Conservation (phyloP, 192 early-diverging fungal genomes). For the Entomortierella parvispora region DNA sequence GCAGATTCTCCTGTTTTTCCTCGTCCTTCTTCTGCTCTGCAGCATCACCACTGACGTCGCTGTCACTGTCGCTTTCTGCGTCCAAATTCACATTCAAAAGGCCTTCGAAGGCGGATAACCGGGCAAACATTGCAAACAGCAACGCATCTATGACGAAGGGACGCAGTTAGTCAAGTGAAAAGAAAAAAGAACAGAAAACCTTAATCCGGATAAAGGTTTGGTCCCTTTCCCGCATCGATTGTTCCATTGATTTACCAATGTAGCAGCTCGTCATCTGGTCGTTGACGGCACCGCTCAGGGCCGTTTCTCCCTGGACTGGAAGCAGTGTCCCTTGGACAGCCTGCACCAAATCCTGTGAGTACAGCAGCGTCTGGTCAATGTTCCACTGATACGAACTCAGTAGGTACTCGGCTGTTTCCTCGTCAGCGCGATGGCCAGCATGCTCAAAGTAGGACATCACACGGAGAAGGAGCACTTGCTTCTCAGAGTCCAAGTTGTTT, state of each 20-base stretch:
- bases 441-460: slow-evolving; percentile 50
- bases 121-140: slow-evolving; percentile 74
- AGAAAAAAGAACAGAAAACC: background rate
- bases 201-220: background rate
- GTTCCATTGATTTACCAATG: slow-evolving; percentile 58
- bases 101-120: slow-evolving; percentile 66
- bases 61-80: slow-evolving; percentile 46
- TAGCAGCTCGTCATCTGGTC: slow-evolving; percentile 72
- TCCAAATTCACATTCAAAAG: slow-evolving; percentile 62
- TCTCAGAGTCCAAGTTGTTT: slow-evolving; percentile 21
- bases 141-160: slow-evolving; percentile 56
- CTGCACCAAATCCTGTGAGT: slow-evolving; percentile 41
- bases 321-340: slow-evolving; percentile 46
- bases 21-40: background rate
- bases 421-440: slow-evolving; percentile 49
- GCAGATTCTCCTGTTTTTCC: slow-evolving; percentile 17
- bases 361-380: slow-evolving; percentile 43
- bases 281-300: slow-evolving; percentile 67
- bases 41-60: slow-evolving; percentile 29
- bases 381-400: slow-evolving; percentile 44
- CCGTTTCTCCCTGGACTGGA: slow-evolving; percentile 28
- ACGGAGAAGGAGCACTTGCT: slow-evolving; percentile 38
- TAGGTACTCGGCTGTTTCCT: slow-evolving; percentile 44
- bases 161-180: too few relatives aligned
- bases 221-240: background rate